Evolutionary conservation across 352 stramenopile species (phyloP).

Genomic region (Lagenidium giganteum): DNA sequence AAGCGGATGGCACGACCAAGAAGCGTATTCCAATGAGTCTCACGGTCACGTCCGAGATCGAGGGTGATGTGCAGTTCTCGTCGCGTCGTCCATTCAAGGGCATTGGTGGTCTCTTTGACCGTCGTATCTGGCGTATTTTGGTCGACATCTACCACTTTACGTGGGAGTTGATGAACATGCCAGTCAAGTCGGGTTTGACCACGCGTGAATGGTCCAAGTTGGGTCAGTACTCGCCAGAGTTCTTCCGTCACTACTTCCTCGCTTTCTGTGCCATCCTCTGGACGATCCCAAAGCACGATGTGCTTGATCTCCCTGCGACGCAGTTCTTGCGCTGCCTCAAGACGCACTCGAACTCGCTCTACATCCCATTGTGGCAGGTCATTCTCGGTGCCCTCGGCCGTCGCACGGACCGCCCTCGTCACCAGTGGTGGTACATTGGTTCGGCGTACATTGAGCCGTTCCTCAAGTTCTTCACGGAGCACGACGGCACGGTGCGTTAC

Average conservation of each 20-base stretch:
- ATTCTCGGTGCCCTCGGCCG: conserved; percentile 65
- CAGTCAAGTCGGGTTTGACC: conserved; percentile 65
- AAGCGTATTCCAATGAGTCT: conserved; percentile 87
- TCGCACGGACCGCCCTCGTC: conserved; percentile 73
- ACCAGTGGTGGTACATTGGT: conserved; percentile 84
- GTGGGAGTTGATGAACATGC: conserved; percentile 83
- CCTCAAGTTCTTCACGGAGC: conserved; percentile 80
- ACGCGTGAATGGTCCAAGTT: conserved; percentile 71
- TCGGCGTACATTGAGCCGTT: conserved; percentile 82
- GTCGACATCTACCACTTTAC: conserved; percentile 86
- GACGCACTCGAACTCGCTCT: conserved; percentile 83
- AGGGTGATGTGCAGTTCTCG: conserved; percentile 82
- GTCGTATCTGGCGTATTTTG: conserved; percentile 78
- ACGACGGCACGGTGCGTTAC: conserved; percentile 76
- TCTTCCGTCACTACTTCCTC: conserved; percentile 87
- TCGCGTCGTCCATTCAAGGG: conserved; percentile 72
- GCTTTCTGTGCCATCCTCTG: conserved; percentile 84
- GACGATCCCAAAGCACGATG: conserved; percentile 81
- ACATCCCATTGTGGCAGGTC: conserved; percentile 85
- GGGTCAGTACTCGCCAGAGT: conserved; percentile 74
- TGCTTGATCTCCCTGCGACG: conserved; percentile 74
- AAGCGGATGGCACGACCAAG: conserved; percentile 81
- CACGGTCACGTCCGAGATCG: conserved; percentile 77
- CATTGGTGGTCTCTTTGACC: conserved; percentile 62
- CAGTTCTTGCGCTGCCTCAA: conserved; percentile 87